Percentiles rank a stretch among this genome's conserved stretches.
These are phyloP conservation scores for Gnomoniopsis smithogilvyi DNA, from an alignment of 2,329 filamentous ascomycete species.

Conservation along the genomic window DNA sequence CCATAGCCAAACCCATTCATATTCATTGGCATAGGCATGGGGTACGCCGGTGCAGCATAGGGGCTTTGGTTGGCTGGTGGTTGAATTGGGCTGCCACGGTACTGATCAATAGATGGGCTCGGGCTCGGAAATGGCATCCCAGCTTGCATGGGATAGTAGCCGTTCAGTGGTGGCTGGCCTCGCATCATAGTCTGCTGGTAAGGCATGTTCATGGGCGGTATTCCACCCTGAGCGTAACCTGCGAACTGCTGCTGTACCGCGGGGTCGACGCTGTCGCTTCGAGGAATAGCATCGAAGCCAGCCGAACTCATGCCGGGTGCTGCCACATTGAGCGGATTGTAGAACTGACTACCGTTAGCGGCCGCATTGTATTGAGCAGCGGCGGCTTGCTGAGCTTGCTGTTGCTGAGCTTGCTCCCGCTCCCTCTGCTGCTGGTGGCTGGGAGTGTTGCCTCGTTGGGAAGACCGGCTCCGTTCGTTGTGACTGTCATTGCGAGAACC, in stretches of 20 bases:
- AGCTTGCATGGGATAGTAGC: constrained; percentile 57
- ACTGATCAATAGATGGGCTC: constrained; percentile 52
- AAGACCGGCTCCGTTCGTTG: constrained; percentile 52
- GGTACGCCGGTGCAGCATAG: constrained; percentile 50
- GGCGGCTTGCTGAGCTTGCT: constrained; percentile 23
- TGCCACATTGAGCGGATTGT: constrained; percentile 46
- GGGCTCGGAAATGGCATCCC: constrained; percentile 51
- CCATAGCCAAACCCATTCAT: constrained; percentile 44
- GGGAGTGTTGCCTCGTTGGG: constrained; percentile 50
- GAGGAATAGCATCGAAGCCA: constrained; percentile 51
- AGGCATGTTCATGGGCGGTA: constrained; percentile 50
- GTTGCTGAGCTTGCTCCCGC: constrained; percentile 31
- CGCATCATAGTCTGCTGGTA: constrained; percentile 60
- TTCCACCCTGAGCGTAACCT: constrained; percentile 44
- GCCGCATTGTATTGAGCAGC: constrained; percentile 33
- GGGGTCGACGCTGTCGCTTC: constrained; percentile 51
- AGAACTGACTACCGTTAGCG: constrained; percentile 46
- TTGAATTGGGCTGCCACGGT: constrained; percentile 52
- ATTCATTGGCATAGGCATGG: constrained; percentile 33
- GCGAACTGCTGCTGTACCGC: constrained; percentile 46
- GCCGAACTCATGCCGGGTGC: constrained; percentile 27
- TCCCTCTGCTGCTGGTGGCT: constrained; percentile 36
- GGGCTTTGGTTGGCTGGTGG: constrained; percentile 40
- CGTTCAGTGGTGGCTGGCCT: constrained; percentile 50
- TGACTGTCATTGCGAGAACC: constrained; percentile 45